These are phyloP conservation scores for Colletotrichum lindemuthianum DNA, from an alignment of 2,329 filamentous ascomycete genomes.

Conservation along the genomic window DNA sequence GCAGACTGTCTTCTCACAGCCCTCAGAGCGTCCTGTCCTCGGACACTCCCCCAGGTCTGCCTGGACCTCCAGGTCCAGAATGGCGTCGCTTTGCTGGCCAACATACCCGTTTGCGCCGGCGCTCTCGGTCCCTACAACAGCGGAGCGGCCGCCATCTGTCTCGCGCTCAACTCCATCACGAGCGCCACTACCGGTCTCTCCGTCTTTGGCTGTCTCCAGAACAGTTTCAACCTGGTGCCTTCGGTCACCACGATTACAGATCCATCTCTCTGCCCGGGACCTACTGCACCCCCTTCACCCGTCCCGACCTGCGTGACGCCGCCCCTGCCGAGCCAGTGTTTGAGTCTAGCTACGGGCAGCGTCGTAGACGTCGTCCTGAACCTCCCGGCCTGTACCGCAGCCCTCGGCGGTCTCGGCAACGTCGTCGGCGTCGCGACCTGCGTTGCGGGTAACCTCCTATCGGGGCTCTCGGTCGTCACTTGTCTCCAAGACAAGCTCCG, in stretches of 20 bases:
- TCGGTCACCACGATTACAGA: background rate
- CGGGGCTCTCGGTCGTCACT: background rate
- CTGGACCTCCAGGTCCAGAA: slow-evolving; percentile 8
- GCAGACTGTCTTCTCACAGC: background rate
- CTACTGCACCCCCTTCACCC: background rate
- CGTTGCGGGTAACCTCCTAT: background rate
- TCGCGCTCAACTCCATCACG: slow-evolving; percentile 9
- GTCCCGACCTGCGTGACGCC: background rate
- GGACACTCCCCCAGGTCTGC: slow-evolving; percentile 32
- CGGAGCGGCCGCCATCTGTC: slow-evolving; percentile 18
- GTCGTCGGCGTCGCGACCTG: background rate
- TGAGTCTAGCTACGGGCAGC: background rate
- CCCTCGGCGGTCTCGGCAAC: background rate
- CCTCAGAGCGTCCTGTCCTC: background rate
- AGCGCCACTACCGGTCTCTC: background rate
- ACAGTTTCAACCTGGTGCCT: background rate
- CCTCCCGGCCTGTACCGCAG: background rate
- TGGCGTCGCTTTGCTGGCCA: slow-evolving; percentile 26
- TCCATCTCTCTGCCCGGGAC: background rate
- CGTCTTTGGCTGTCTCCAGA: background rate
- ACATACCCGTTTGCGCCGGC: slow-evolving; percentile 29
- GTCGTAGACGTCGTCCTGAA: background rate
- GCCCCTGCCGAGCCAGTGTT: background rate
- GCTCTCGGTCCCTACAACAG: slow-evolving; percentile 32
- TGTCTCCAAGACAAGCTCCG: background rate